Evolutionary conservation across 208 protist genomes (phyloP).

Genomic region (Trypanosomatidae sp.): DNA sequence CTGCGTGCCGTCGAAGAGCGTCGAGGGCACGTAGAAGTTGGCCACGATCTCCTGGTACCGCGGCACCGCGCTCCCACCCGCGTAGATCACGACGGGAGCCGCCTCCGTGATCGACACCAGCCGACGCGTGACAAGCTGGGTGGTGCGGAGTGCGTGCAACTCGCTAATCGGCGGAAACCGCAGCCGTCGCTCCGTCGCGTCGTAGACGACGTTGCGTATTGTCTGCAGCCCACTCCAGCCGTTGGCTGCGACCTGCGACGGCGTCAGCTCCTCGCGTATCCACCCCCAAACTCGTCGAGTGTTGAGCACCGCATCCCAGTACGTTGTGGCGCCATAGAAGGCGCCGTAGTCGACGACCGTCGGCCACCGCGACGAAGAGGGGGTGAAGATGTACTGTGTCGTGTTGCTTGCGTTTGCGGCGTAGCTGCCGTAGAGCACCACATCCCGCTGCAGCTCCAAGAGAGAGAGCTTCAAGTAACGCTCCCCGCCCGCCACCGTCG

Average conservation of each 20-base stretch:
- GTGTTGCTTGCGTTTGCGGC: no score
- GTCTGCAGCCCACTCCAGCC: constrained; percentile 29
- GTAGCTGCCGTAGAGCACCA: constrained; percentile 17
- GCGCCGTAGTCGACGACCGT: constrained; percentile 27
- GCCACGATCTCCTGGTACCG: constrained; percentile 45
- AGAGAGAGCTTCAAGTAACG: not conserved
- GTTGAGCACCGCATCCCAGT: constrained; percentile 27
- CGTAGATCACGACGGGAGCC: constrained; percentile 17
- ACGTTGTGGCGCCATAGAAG: constrained; percentile 26
- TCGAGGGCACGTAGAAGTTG: no score
- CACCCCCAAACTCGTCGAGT: constrained; percentile 17
- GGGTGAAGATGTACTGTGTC: constrained; percentile 8
- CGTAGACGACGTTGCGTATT: constrained; percentile 28
- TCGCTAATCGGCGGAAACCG: constrained; percentile 31
- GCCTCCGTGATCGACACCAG: constrained; percentile 13
- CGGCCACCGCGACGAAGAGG: not conserved
- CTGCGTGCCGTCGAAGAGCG: constrained; percentile 16
- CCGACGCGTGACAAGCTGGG: constrained; percentile 10
- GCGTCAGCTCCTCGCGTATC: constrained; percentile 12
- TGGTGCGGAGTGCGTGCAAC: constrained; percentile 27
- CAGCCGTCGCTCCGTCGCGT: constrained; percentile 34
- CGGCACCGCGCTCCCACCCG: constrained; percentile 12
- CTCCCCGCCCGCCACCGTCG: not conserved
- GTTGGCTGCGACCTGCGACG: not conserved
- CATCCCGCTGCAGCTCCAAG: not conserved